Base-by-base conservation (phyloP, 2,329 filamentous ascomycete genomes). In the Taxawa tesnikishii region DNA sequence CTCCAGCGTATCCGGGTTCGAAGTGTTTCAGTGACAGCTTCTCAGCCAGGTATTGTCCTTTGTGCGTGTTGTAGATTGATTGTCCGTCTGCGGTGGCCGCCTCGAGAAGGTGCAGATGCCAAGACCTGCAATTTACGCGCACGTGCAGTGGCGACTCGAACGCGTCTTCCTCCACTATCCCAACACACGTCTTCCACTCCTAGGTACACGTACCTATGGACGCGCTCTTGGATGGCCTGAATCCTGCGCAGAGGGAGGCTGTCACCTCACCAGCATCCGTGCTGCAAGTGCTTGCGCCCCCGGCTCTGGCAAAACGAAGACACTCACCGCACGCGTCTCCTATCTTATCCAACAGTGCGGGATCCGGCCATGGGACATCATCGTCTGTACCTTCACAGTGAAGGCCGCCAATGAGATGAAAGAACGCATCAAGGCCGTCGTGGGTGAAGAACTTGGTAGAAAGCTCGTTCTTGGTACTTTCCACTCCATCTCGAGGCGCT, bases 321-420 rank as follows among this genome's bases (percentile, higher is more conserved):
- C 90, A 1, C 67, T 98, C 33, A 94, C 87, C 0, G 83, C 87
- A 27, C 80, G 90, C 40, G 84, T 94, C 36, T 87, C 87, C 45
- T 92, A 88, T 67, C 73, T 94, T 17, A 70, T 94, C 33, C 72
- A 78, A 31, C 67, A 80, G 46, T 62, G 73, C 44, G 73, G 77
- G 26, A 73, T 83, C 45, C 70, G 74, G 35, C 88, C 88, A 48
- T 75, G 81, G 60, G 84, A 94, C 59, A 76, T 96, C 47, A 77
- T 98, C 38, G 88, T 94, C 38, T 90, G 88, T 39, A 96, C 88
- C 0, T 98, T 98, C 51, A 98, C 90, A 2, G 85, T 94, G 54
- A 96, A 96, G 55, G 87, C 90, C 1, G 83, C 87, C 12, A 73
- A 70, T 12, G 88, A 96, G 61, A 98, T 98, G 88, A 84, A 85